Evolutionary conservation across 495 filamentous ascomycete species (phyloP).

Genomic region (Evansstolkia leycettana): DNA sequence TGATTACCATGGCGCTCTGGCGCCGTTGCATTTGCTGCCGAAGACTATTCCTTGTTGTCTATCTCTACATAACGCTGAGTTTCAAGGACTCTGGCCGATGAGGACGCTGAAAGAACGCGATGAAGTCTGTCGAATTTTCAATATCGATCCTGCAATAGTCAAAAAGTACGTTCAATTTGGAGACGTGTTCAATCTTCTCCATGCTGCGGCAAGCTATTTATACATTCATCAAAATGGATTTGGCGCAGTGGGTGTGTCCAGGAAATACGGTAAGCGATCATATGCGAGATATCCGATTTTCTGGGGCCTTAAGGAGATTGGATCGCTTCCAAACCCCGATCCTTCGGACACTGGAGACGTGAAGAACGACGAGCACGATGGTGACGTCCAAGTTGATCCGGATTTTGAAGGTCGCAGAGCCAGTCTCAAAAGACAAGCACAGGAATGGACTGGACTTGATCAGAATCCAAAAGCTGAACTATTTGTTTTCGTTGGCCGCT

Average conservation of each 20-base stretch:
- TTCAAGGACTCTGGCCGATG: constrained; percentile 61
- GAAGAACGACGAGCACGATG: constrained; percentile 27
- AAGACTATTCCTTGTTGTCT: constrained; percentile 45
- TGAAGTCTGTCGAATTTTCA: constrained; percentile 52
- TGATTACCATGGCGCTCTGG: constrained; percentile 55
- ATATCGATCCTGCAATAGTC: constrained; percentile 34
- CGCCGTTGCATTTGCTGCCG: constrained; percentile 49
- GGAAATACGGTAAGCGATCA: constrained; percentile 55
- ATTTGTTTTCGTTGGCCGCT: constrained; percentile 60
- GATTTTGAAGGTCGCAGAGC: constrained; percentile 36
- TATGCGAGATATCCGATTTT: constrained; percentile 57
- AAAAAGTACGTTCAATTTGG: constrained; percentile 55
- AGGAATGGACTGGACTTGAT: constrained; percentile 54
- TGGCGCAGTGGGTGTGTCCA: constrained; percentile 52
- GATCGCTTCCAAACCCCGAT: constrained; percentile 53
- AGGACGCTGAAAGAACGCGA: constrained; percentile 43
- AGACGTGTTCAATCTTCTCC: constrained; percentile 55
- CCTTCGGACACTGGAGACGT: constrained; percentile 49
- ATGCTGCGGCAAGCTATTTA: constrained; percentile 50
- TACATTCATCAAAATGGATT: constrained; percentile 53
- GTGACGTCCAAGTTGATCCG: constrained; percentile 33
- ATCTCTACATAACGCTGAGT: constrained; percentile 55
- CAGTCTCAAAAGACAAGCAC: constrained; percentile 42
- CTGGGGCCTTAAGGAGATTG: constrained; percentile 52
- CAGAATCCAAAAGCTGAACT: constrained; percentile 49